These are phyloP conservation scores for Colletotrichum salicis DNA, from an alignment of 2,329 filamentous ascomycete genomes.

Conservation along the genomic window DNA sequence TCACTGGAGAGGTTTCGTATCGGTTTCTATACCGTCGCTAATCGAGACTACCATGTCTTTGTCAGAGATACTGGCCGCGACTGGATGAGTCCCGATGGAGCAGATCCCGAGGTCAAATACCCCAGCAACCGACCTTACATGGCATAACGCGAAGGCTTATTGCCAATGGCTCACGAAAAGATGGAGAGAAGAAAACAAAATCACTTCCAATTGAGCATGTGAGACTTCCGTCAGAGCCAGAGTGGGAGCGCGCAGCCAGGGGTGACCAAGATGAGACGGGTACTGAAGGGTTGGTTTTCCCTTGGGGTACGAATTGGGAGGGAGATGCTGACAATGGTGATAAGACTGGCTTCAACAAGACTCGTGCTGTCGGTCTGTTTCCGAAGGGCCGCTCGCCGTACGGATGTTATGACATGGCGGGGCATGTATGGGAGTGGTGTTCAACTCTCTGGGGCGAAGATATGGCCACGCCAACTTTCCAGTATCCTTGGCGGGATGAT, in stretches of 20 bases:
- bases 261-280: background rate
- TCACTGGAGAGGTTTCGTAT: background rate
- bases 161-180: constrained; percentile 11
- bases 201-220: background rate
- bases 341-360: background rate
- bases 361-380: constrained; percentile 13
- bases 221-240: constrained; percentile 14
- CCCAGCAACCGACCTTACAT: constrained; percentile 24
- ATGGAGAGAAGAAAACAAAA: background rate
- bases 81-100: constrained; percentile 2
- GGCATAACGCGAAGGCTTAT: constrained; percentile 15
- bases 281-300: background rate
- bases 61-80: constrained; percentile 1
- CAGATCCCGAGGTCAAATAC: background rate
- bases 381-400: constrained; percentile 11
- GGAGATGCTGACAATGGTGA: background rate
- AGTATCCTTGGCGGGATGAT: constrained; percentile 10
- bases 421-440: constrained; percentile 25
- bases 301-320: constrained; percentile 1
- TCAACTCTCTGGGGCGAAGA: constrained; percentile 25
- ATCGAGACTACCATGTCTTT: constrained; percentile 6
- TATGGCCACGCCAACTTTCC: constrained; percentile 11
- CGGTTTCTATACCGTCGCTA: constrained; percentile 14
- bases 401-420: constrained; percentile 16
- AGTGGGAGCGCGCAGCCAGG: constrained; percentile 15